These are phyloP conservation scores for Coprinellus aureogranulatus DNA, from an alignment of 768 basidiomycete genomes.

Conservation along the genomic window DNA sequence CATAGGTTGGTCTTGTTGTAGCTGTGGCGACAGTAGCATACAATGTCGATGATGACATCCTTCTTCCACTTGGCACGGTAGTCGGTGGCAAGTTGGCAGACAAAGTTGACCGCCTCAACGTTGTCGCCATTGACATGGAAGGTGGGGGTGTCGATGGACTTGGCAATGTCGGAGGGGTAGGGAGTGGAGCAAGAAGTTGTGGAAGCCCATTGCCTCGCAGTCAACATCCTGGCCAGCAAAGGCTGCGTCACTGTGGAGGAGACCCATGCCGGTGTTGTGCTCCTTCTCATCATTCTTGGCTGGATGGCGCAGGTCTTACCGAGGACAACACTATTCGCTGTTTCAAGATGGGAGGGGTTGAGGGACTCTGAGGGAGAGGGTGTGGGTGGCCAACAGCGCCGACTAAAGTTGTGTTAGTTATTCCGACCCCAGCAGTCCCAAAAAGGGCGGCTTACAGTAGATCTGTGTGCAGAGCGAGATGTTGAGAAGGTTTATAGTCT, in stretches of 20 bases:
- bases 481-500: conserved; percentile 85
- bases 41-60: conserved; percentile 97
- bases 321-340: conserved; percentile 96
- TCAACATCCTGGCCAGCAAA: conserved; percentile 98
- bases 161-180: conserved; percentile 97
- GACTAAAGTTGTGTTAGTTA: conserved; percentile 43
- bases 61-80: conserved; percentile 98
- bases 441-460: conserved; percentile 67
- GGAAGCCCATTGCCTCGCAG: conserved; percentile 99
- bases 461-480: conserved; percentile 88
- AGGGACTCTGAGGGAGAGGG: conserved; percentile 93
- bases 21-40: conserved; percentile 98
- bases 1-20: conserved; percentile 57
- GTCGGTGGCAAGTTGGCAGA: conserved; percentile 96
- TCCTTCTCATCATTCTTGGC: conserved; percentile 78
- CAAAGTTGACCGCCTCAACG: conserved; percentile 96
- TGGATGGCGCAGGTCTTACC: conserved; percentile 97
- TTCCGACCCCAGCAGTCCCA: not conserved
- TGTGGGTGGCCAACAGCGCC: conserved; percentile 89
- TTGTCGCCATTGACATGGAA: conserved; percentile 99
- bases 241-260: conserved; percentile 95
- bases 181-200: conserved; percentile 96
- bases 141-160: conserved; percentile 96
- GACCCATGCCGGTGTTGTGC: conserved; percentile 90
- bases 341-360: conserved; percentile 97